phyloP scores from a whole-genome alignment of 352 stramenopile genomes.

The Hyaloperonospora brassicae region DNA sequence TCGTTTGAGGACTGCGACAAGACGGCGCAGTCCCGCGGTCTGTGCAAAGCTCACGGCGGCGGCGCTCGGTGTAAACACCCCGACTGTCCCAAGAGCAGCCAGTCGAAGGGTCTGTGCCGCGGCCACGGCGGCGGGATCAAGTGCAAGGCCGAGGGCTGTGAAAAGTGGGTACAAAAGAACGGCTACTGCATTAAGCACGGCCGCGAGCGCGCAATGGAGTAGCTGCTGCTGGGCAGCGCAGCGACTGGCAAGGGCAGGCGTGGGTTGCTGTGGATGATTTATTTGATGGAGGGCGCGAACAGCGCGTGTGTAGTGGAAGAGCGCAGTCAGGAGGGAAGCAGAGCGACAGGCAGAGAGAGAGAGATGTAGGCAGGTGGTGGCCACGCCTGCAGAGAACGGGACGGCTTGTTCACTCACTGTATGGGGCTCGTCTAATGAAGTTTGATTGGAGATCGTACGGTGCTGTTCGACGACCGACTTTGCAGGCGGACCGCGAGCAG shows the following conservation, averaged over 20 bases:
- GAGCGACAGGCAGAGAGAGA: no score
- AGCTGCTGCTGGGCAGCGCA: conserved; percentile 5
- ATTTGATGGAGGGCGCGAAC: conserved; percentile 23
- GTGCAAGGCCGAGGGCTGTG: conserved; percentile 79
- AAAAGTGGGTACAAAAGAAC: conserved; percentile 88
- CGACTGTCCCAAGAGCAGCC: conserved; percentile 79
- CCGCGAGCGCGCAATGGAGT: conserved; percentile 54
- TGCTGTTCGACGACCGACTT: no score
- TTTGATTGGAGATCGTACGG: no score
- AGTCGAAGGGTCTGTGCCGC: conserved; percentile 75
- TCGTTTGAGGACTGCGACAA: conserved; percentile 84
- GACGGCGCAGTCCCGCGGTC: conserved; percentile 72
- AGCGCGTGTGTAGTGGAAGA: conserved; percentile 4
- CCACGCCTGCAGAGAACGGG: conserved; percentile 3
- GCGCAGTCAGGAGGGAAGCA: neutral
- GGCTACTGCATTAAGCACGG: conserved; percentile 87
- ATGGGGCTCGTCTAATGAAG: no score
- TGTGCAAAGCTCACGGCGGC: conserved; percentile 81
- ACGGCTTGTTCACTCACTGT: no score
- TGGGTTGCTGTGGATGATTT: conserved; percentile 31
- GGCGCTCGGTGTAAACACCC: conserved; percentile 78
- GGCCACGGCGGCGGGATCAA: conserved; percentile 80
- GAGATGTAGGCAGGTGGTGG: conserved; percentile 1
- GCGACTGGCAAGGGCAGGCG: conserved; percentile 2
- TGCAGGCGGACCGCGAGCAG: no score